A percentile compares a stretch with the other conserved stretches of the same genome.
Conservation (phyloP, 257 asterid genomes). For the Nicotiana paniculata region DNA sequence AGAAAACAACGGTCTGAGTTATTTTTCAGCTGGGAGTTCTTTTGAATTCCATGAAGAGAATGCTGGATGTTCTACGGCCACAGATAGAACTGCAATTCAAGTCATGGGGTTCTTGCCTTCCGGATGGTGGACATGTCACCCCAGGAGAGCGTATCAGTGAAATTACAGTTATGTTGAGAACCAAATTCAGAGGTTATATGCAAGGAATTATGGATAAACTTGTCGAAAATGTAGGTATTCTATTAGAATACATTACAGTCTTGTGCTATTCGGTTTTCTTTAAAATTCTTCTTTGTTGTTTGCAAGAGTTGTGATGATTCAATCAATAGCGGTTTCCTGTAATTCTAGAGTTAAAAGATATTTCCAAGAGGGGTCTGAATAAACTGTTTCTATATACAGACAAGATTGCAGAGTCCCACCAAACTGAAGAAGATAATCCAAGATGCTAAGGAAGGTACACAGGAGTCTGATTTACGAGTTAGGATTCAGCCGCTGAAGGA, state of each 20-base stretch:
- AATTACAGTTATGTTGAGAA: conserved; percentile 77
- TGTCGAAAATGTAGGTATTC: conserved; percentile 63
- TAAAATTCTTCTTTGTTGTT: not conserved
- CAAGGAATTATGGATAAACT: conserved; percentile 81
- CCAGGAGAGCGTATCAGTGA: conserved; percentile 84
- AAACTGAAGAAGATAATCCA: conserved; percentile 79
- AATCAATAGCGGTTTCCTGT: too few relatives aligned
- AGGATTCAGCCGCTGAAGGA: conserved; percentile 85
- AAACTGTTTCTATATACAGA: conserved; percentile 32
- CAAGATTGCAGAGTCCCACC: conserved; percentile 65
- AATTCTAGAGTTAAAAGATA: not conserved
- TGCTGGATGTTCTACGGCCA: conserved; percentile 73
- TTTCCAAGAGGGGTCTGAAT: not conserved
- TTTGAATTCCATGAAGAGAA: conserved; percentile 78
- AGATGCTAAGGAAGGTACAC: conserved; percentile 60
- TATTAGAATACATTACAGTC: not conserved
- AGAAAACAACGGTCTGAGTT: not conserved
- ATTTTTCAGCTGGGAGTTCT: conserved; percentile 69
- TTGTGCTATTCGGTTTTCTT: not conserved
- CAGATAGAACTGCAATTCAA: conserved; percentile 63
- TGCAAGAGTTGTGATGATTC: not conserved
- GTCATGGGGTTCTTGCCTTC: conserved; percentile 80
- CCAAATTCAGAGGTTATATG: conserved; percentile 74
- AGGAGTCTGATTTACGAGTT: conserved; percentile 57
- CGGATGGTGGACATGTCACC: conserved; percentile 47